Evolutionary conservation across 257 asterid genomes (phyloP), one percentile per base, ranked within the genome.

Genomic region (Striga asiatica): DNA sequence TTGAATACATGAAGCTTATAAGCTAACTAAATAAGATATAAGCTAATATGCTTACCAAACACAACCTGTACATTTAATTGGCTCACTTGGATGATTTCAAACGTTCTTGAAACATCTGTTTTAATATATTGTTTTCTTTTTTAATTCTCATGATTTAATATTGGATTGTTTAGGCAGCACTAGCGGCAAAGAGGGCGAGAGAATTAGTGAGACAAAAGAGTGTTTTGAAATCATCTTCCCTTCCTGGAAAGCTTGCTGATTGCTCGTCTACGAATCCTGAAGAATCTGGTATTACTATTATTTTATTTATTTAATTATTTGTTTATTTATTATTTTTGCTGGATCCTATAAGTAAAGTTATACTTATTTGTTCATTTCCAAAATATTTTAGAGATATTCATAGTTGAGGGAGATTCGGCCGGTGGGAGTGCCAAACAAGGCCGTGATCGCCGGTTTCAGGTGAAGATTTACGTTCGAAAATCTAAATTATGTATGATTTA

Each of bases 341-440:
- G 39, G 8, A 6, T 2, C 11, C 8, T 32, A 32, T 32, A 8
- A 32, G 39, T 12, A 12, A 39, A 22, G 41, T 42, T 42, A 58
- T 13, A 12, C 31, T 28, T 21, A 41, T 49, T 54, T 34, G 6
- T 27, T 27, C 31, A 27, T 27, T 27, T 27, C 31, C 31, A 27
- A 27, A 27, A 27, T 27, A 27, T 27, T 27, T 27, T 6, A 27
- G 31, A 27, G 31, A 27, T 27, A 27, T 27, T 27, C 81, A 89
- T 89, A 2, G 98, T 89, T 11, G 96, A 89, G 84, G 98, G 98
- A 38, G 98, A 89, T 80, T 89, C 98, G 62, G 96, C 98, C 43
- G 98, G 98, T 60, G 98, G 98, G 70, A 89, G 96, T 75, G 94
- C 98, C 68, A 89, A 89, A 66, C 98, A 89, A 74, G 96, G 96